phyloP scores from a whole-genome alignment of 192 early-diverging fungal genomes.

The Globomyces pollinis-pini region DNA sequence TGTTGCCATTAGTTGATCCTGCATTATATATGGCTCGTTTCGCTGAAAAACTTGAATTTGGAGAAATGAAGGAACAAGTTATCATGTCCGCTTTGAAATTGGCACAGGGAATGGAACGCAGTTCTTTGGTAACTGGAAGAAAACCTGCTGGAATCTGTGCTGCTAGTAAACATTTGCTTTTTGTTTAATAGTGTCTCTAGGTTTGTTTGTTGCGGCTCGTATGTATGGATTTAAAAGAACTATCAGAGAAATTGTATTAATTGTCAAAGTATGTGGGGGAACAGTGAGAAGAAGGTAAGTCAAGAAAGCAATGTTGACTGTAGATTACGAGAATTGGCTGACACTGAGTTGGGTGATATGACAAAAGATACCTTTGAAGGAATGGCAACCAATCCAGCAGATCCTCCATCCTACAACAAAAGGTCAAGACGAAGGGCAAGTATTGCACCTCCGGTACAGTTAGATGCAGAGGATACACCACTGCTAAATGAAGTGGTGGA shows the following conservation, averaged over 20 bases:
- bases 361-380: conserved; percentile 72
- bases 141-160: conserved; percentile 93
- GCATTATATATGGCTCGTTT: conserved; percentile 88
- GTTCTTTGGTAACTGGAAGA: conserved; percentile 87
- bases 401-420: conserved; percentile 76
- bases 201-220: conserved; percentile 75
- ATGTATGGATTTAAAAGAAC: conserved; percentile 87
- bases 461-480: conserved; percentile 26
- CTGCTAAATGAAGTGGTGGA: conserved; percentile 7
- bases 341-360: conserved; percentile 68
- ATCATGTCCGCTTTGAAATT: conserved; percentile 71
- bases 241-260: conserved; percentile 71
- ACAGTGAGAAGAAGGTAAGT: conserved; percentile 78
- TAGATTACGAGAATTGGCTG: conserved; percentile 73
- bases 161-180: too few relatives aligned
- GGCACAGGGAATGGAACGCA: conserved; percentile 83
- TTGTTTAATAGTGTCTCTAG: conserved; percentile 14
- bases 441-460: conserved; percentile 7
- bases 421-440: conserved; percentile 18
- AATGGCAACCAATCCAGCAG: conserved; percentile 68
- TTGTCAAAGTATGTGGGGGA: conserved; percentile 83
- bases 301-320: too few relatives aligned
- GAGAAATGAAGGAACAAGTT: conserved; percentile 71
- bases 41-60: conserved; percentile 84
- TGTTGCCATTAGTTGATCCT: conserved; percentile 81